These are phyloP conservation scores for Septoria linicola DNA, from an alignment of 2,329 filamentous ascomycete species.

Conservation along the genomic window DNA sequence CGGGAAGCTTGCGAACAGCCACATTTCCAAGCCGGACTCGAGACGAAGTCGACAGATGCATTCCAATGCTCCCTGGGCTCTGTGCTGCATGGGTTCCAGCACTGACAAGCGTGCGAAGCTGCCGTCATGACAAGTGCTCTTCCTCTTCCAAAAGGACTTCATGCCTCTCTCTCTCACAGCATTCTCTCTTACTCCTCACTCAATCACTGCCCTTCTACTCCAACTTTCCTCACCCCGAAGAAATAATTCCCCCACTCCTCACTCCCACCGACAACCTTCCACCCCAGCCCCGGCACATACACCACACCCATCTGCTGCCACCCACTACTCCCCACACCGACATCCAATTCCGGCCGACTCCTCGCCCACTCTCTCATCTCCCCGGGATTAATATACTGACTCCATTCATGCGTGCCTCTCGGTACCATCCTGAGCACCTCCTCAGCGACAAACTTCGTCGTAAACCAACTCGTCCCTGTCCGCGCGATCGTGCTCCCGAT, in stretches of 20 bases:
- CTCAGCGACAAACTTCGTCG: constrained; percentile 90
- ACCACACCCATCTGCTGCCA: constrained; percentile 79
- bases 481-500: constrained; percentile 89
- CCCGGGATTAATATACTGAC: constrained; percentile 85
- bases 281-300: constrained; percentile 86
- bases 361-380: constrained; percentile 62
- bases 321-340: constrained; percentile 61
- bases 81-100: no score
- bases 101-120: no score
- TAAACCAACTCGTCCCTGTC: constrained; percentile 84
- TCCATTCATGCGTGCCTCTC: constrained; percentile 91
- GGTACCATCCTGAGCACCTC: constrained; percentile 85
- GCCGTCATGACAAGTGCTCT: not conserved
- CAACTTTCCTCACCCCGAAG: constrained; percentile 69
- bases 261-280: constrained; percentile 77
- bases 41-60: no score
- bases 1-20: no score
- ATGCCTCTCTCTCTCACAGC: no score
- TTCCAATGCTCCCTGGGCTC: no score
- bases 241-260: constrained; percentile 95
- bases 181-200: not conserved
- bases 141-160: not conserved
- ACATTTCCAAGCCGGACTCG: no score
- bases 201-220: no score
- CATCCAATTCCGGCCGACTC: constrained; percentile 46